Base-by-base conservation (phyloP, 352 stramenopile genomes). In the Phytophthora multivora region DNA sequence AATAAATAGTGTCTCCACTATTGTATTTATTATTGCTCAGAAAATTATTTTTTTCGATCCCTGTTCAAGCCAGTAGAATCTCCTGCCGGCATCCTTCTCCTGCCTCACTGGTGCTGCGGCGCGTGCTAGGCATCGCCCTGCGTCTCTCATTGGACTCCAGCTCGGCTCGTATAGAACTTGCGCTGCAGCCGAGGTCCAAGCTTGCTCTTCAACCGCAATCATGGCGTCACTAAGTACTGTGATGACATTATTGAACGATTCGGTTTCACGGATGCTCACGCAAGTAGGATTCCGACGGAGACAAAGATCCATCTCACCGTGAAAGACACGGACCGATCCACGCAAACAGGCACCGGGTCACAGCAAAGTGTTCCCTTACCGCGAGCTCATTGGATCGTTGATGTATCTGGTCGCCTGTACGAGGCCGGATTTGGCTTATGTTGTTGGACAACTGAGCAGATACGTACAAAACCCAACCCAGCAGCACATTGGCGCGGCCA, bases 401-500 rank as follows among this genome's bases (percentile, higher is more conserved):
- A 40, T 40, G 35, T 40, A 40, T 13, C 19, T 40, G n/a, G 19
- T 13, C 4, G 19, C 35, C 35, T 40, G 35, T 18, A 19, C 35
- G 15, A 10, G 35, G 11, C 38, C 38, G 6, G 38, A 43, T 13
- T 16, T 51, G 2, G 45, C 45, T 4, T 51, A 8, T 23, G 4
- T 10, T 0, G 42, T 61, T 5, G 42, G 42, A 5, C 33, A 61
- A 9, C 21, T 61, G 1, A 61, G 41, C 23, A 3, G 42, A 21
- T 52, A 48, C 15, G 53, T 60, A 5, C 42, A 61, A 11, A 38
- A 47, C 3, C 28, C 28, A n/a, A 51, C 51, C 0, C 26, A 51
- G 15, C 51, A 51, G 19, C 40, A 59, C 2, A 59, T 59, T 26
- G 50, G 39, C 12, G 18, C 40, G 8, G 39, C 51, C 10, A 57